Evolutionary conservation across 1,139 yeast genomes (phyloP), one percentile per base, ranked within the genome.

Genomic region (Arxiozyma slooffiae): DNA sequence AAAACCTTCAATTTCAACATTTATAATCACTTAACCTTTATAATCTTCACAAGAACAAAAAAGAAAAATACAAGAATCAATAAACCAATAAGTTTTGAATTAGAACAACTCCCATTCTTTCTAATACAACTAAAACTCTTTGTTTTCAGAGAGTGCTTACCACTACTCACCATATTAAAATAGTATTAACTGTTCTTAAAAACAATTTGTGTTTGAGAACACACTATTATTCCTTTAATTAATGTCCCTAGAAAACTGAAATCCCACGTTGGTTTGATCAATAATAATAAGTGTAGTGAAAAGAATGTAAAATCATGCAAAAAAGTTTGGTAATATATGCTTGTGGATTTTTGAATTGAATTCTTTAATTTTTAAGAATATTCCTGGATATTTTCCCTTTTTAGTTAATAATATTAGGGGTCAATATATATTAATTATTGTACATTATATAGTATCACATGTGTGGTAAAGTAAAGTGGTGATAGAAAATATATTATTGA

Each of bases 11-110:
- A n/a, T n/a, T n/a, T n/a, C n/a, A n/a, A 86, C 78, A 61, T 85
- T 88, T 69, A 82, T 81, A 55, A 87, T 74, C 26, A 89, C 95
- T 67, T 89, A 97, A 11, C 94, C 76, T 54, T 88, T 84, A 67
- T 83, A 86, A 63, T 79, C 88, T 16, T 95, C 96, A 6, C 95
- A 88, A n/a, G n/a, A n/a, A n/a, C n/a, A n/a, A n/a, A n/a, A n/a
- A n/a, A n/a, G 68, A 88, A 87, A 58, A 89, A 82, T 16, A 85
- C 81, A 64, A 79, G 82, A 38, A 89, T 70, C 45, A 79, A 59
- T 21, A 78, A 57, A 24, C 95, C 95, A 56, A 85, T 76, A 55
- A 87, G 72, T 60, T 78, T 85, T 1, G 81, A 74, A 45, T 78
- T 75, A 11, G 86, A 78, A 64, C 96, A 85, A 21, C 75, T 58